These are phyloP conservation scores for Aureobasidium musti DNA, from an alignment of 2,329 filamentous ascomycete genomes.

Conservation along the genomic window DNA sequence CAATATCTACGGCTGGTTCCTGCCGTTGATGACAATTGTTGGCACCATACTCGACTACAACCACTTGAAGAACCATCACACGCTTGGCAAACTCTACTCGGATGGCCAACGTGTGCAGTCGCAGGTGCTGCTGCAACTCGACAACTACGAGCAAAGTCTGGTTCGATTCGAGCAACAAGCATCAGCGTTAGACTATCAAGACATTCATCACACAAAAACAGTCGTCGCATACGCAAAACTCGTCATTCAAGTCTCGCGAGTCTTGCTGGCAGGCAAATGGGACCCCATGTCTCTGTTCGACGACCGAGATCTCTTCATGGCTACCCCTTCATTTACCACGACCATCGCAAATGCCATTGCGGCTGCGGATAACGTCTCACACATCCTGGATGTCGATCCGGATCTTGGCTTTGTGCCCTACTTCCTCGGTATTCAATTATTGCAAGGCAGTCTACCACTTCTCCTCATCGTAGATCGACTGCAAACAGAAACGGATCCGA, in stretches of 20 bases:
- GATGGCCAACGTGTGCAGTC: slow-evolving; percentile 27
- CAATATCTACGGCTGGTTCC: slow-evolving; percentile 29
- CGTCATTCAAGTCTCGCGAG: slow-evolving; percentile 26
- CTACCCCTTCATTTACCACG: slow-evolving; percentile 27
- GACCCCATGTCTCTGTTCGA: slow-evolving; percentile 28
- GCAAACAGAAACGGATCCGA: slow-evolving; percentile 28
- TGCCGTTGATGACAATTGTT: slow-evolving; percentile 29
- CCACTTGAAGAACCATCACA: slow-evolving; percentile 27
- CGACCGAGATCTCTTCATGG: slow-evolving; percentile 29
- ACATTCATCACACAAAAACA: slow-evolving; percentile 27
- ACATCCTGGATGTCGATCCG: slow-evolving; percentile 27
- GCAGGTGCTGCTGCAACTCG: slow-evolving; percentile 24
- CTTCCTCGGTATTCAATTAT: slow-evolving; percentile 25
- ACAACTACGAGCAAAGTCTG: slow-evolving; percentile 28
- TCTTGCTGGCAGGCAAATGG: slow-evolving; percentile 27
- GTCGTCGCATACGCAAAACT: slow-evolving; percentile 28
- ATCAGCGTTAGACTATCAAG: slow-evolving; percentile 19
- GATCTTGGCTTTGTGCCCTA: slow-evolving; percentile 28
- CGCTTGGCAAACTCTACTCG: slow-evolving; percentile 22
- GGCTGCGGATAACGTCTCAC: slow-evolving; percentile 24
- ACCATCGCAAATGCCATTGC: slow-evolving; percentile 29
- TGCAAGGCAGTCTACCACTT: slow-evolving; percentile 27
- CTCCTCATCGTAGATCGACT: slow-evolving; percentile 29
- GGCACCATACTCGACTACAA: slow-evolving; percentile 29
- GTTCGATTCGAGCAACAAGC: slow-evolving; percentile 26